Conservation (phyloP, 116 monocot species). For the Dioscorea cayenensis region DNA sequence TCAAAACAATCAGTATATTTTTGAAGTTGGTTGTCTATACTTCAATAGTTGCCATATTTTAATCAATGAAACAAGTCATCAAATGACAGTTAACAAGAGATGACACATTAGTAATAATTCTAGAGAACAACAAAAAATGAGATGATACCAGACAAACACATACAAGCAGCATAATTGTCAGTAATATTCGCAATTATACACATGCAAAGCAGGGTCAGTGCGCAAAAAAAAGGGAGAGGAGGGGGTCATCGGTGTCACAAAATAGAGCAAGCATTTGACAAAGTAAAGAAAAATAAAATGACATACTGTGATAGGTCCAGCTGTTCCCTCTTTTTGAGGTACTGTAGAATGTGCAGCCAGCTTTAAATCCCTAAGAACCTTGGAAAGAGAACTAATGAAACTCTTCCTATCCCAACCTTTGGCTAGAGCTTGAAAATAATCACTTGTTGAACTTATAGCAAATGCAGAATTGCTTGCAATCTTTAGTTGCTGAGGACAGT, state of each 20-base stretch:
- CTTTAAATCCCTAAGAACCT: slow-evolving; percentile 61
- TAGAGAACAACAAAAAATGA: too few relatives aligned
- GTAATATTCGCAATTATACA: too few relatives aligned
- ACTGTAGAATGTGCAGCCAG: slow-evolving; percentile 32
- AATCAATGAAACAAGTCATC: neutral
- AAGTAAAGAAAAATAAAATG: slow-evolving; percentile 2
- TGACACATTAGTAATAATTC: too few relatives aligned
- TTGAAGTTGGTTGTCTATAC: neutral
- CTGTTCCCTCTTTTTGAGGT: slow-evolving; percentile 69
- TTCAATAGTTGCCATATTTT: neutral
- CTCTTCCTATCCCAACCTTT: slow-evolving; percentile 62
- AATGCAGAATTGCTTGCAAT: slow-evolving; percentile 27
- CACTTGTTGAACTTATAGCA: slow-evolving; percentile 36
- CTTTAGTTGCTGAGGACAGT: slow-evolving; percentile 78
- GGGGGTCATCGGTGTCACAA: too few relatives aligned
- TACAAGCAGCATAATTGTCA: too few relatives aligned
- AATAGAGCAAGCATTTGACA: neutral
- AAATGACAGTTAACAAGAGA: too few relatives aligned
- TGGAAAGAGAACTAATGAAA: slow-evolving; percentile 46
- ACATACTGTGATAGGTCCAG: slow-evolving; percentile 56
- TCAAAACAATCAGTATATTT: neutral
- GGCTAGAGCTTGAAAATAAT: slow-evolving; percentile 55
- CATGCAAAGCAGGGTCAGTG: too few relatives aligned
- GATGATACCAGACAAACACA: too few relatives aligned
- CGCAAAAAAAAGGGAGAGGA: too few relatives aligned